Evolutionary conservation across 768 basidiomycete species (phyloP), one percentile per base, ranked within the genome.

Genomic region (Trametes punicea): DNA sequence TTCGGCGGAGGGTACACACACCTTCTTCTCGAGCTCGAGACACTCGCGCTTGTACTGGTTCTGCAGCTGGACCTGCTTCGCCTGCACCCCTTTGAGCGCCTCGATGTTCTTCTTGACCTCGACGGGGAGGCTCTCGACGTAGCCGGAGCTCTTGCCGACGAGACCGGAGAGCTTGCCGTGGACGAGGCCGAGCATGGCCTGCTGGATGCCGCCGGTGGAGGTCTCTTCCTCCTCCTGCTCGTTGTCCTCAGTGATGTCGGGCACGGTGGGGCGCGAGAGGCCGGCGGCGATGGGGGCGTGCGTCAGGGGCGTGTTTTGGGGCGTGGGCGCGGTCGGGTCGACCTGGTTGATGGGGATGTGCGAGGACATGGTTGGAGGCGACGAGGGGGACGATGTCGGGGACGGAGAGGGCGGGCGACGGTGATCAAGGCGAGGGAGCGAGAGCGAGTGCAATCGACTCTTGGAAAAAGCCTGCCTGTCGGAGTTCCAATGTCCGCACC

Each of bases 21-120:
- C 93, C 80, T 96, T 97, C 77, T 94, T 92, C 79, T 98, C 95
- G 52, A 98, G 80, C 72, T 95, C 92, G 42, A 97, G 78, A 66
- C 94, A 92, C 71, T 98, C 96, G 68, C 86, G 82, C 74, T 98
- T 97, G 79, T 95, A 93, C 78, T 93, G 82, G 65, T 88, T 88
- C 70, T 97, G 93, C 40, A 98, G 80, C 64, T 92, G 87, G 62
- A 86, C 84, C 72, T 97, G 93, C 75, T 93, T 87, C 64, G 84
- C 84, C 73, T 98, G 96, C 40, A 99, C 80, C 49, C 95, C 96
- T 71, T 97, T 96, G 68, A 99, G 78, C 15, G 85, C 96, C 74
- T 95, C 90, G 64, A 99, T 74, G 65, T 85, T 89, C 71, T 84
- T 77, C 75, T 90, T 90, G 66, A 95, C 84, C 40, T 87, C 83